Base-by-base conservation (phyloP, 441 rosid genomes). In the Adansonia grandidieri region DNA sequence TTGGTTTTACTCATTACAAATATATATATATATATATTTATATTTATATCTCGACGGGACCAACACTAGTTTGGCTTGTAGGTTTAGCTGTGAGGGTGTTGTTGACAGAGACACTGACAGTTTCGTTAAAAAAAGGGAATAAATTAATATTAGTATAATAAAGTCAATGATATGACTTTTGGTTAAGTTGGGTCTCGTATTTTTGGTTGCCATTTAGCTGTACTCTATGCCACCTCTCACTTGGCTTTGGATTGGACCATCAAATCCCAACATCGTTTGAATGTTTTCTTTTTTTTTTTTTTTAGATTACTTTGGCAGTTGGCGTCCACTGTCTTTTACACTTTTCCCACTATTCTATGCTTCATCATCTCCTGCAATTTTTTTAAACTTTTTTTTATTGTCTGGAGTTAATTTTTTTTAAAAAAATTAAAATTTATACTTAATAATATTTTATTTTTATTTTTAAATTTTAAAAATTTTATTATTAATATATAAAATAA, bases 61-160 rank as follows among this genome's bases (percentile, higher is more conserved):
- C 58, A 28, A 17, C 15, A 7, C 42, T 53, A 10, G 65, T 47
- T 57, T 44, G 71, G 56, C 47, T 73, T 56, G 40, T 62, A 8
- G 78, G n/a, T 14, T 45, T 11, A 48, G 28, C 11, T 53, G 17
- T 0, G 7, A 10, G 1, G 44, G 47, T 42, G 11, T 4, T n/a
- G 61, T 57, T 74, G 74, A 57, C 78, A 19, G 75, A 73, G 14
- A 57, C 51, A 19, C 78, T 67, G 82, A 74, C 78, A 58, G 8
- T 28, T 79, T 65, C 62, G 75, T 53, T 53, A 53, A 47, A 68
- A 47, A 6, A 24, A 61, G 13, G 3, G 2, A 60, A n/a, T 47
- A 42, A 10, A 24, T 14, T 22, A 37, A 53, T 44, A 42, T 8
- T 62, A 48, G 2, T 5, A 48, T 19, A 70, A 28, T 8, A 20